A percentile compares a stretch with the other conserved stretches of the same genome.
phyloP scores from a whole-genome alignment of 345 rosid species.

The Erucastrum elatum region DNA sequence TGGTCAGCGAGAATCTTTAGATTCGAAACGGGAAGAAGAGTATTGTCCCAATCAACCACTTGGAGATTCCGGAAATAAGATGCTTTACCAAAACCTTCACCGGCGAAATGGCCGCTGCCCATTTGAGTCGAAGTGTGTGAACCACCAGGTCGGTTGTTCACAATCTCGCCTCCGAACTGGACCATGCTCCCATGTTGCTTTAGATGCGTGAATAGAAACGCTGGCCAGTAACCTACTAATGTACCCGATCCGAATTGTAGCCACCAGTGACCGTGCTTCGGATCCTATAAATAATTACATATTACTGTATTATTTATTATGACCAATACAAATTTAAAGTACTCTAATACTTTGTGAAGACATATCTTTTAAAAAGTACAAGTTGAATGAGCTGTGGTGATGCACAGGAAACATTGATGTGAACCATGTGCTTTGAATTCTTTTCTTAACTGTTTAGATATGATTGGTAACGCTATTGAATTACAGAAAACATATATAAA shows the following conservation, averaged over 20 bases:
- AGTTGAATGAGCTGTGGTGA: conserved; percentile 26
- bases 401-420: conserved; percentile 28
- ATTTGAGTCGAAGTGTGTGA: conserved; percentile 86
- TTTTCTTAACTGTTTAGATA: conserved; percentile 1
- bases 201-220: conserved; percentile 74
- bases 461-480: neutral
- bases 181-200: conserved; percentile 89
- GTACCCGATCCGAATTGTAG: conserved; percentile 90
- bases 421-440: conserved; percentile 27
- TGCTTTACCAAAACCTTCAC: conserved; percentile 92
- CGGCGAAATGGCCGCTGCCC: conserved; percentile 97
- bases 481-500: neutral
- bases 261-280: conserved; percentile 99
- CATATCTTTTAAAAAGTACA: conserved; percentile 17
- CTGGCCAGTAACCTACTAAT: conserved; percentile 94
- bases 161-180: conserved; percentile 94
- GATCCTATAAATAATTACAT: conserved; percentile 57
- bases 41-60: conserved; percentile 93
- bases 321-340: neutral
- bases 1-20: conserved; percentile 79
- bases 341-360: conserved; percentile 10
- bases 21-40: conserved; percentile 65
- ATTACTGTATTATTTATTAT: neutral
- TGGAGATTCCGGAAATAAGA: conserved; percentile 88
- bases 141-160: conserved; percentile 68